phyloP scores from a whole-genome alignment of 257 asterid species.

The Nicotiana undulata region DNA sequence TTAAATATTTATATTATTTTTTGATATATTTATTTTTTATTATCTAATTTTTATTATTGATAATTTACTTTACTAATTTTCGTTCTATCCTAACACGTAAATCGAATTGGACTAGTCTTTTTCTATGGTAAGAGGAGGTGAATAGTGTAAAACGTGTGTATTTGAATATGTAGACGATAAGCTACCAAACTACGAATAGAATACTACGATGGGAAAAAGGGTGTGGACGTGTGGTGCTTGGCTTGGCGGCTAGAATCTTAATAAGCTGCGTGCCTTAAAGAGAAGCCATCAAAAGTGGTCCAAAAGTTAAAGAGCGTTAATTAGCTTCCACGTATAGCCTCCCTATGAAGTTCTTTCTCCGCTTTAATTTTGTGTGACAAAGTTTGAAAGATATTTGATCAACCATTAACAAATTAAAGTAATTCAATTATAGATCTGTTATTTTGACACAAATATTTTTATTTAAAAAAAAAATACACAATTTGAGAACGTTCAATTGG shows the following conservation, averaged over 20 bases:
- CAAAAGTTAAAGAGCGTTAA: slow-evolving; percentile 24
- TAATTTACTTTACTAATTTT: no score
- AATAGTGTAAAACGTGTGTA: slow-evolving; percentile 21
- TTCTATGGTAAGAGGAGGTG: no score
- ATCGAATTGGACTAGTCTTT: no score
- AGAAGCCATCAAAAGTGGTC: slow-evolving; percentile 60
- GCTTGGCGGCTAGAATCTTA: slow-evolving; percentile 42
- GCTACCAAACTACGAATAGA: neutral
- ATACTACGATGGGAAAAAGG: neutral
- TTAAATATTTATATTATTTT: no score
- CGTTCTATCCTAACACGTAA: rapidly evolving
- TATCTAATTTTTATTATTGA: rapidly evolving
- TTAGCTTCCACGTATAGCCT: slow-evolving; percentile 39
- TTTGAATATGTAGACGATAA: neutral
- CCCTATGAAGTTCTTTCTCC: neutral
- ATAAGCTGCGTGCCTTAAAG: slow-evolving; percentile 33
- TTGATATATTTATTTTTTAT: no score
- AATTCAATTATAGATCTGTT: neutral
- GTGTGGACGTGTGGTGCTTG: neutral
- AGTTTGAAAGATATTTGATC: no score
- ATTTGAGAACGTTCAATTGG: no score
- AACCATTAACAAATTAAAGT: neutral
- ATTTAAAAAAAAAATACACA: no score
- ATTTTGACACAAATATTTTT: no score
- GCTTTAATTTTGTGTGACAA: no score